Base-by-base conservation (phyloP, 1,139 yeast species). In the Torulaspora globosa region DNA sequence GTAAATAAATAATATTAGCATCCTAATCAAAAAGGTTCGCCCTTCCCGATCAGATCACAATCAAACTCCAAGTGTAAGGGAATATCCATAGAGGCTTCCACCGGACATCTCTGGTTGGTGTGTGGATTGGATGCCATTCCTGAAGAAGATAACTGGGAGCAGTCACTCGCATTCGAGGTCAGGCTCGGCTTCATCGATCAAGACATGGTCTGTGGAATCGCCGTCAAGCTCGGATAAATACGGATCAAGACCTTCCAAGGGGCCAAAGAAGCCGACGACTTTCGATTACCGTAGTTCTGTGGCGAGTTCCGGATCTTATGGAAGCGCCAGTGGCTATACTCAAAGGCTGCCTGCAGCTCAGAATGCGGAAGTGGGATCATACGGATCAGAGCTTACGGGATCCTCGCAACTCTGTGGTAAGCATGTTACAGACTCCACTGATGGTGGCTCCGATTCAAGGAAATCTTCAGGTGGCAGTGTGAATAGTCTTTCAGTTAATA, bases 401-500 rank as follows among this genome's bases (percentile, higher is more conserved):
- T 14, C 31, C 15, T 33, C 42, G 24, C 42, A 31, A n/a, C 0
- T 32, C 11, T 6, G 5, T 11, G 34, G 26, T 12, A 29, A 21
- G 8, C 24, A 39, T 14, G 31, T 11, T 29, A 11, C 24, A 14
- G 40, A 36, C 15, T 36, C 36, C 10, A 31, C 29, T n/a, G 37
- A 15, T 11, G 44, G 26, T n/a, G 41, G 39, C 14, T 21, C 41
- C 16, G 48, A 51, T 21, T 54, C 57, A 5, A 59, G 63, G 42
- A 59, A 54, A 12, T 59, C 68, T 2, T 66, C 69, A 1, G 67
- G 61, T 34, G 63, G 66, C 36, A 44, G 62, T 39, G 37, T 47
- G 6, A 57, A 55, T 33, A 57, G 55, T 18, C 40, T 59, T 24
- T 54, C 63, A 4, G 53, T 55, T 28, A 63, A 59, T 57, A 57